Evolutionary conservation across 495 filamentous ascomycete genomes (phyloP).

Genomic region (Lichina pygmaea): DNA sequence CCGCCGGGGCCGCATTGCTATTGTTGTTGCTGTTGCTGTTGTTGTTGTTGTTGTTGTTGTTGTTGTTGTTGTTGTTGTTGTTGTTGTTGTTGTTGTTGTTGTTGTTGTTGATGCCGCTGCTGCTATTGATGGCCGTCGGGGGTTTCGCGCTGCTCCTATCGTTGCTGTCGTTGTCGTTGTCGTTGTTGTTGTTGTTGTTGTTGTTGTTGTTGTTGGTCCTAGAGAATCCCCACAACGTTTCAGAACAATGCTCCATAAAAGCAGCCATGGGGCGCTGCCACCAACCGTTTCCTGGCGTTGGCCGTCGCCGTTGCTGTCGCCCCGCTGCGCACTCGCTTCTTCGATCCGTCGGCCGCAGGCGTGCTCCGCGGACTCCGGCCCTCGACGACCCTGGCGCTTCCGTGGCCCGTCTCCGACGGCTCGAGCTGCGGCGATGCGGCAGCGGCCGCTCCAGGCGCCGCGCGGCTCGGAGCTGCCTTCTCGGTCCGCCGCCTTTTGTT

Average conservation of each 20-base stretch:
- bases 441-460: background rate
- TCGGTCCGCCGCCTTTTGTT: conserved; percentile 65
- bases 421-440: background rate
- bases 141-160: too few species aligned
- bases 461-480: conserved; percentile 15
- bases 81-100: conserved; percentile 20
- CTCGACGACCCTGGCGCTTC: conserved; percentile 14
- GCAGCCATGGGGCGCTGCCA: background rate
- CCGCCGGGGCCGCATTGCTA: conserved; percentile 20
- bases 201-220: too few species aligned
- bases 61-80: too few species aligned
- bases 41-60: too few species aligned
- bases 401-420: conserved; percentile 7
- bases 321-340: conserved; percentile 42
- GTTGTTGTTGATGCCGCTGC: too few species aligned
- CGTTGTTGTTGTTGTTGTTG: too few species aligned
- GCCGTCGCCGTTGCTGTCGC: conserved; percentile 26
- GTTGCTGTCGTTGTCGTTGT: too few species aligned
- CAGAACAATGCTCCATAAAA: too few species aligned
- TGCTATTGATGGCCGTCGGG: too few species aligned
- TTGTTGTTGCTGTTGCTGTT: conserved; percentile 9
- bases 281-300: conserved; percentile 41
- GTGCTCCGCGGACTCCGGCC: conserved; percentile 31
- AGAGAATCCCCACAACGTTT: too few species aligned
- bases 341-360: conserved; percentile 29